Evolutionary conservation across 129 eudicot species (phyloP), one percentile per base, ranked within the genome.

Genomic region (Pseudognaphalium luteoalbum): DNA sequence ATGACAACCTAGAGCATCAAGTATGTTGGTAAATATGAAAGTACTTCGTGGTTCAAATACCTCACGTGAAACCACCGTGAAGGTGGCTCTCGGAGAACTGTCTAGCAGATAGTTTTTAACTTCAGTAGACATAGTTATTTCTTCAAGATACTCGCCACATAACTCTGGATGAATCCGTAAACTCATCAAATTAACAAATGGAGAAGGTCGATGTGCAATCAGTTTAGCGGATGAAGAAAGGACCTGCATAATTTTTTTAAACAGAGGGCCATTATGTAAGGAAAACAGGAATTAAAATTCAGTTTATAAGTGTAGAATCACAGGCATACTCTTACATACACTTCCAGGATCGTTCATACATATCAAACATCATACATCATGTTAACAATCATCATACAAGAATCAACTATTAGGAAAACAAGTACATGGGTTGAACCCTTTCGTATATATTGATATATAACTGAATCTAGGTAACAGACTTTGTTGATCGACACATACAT

Each of bases 51-150:
- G 33, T 12, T 68, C 37, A 58, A 35, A 57, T 73, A 73, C 77
- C 77, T 72, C 76, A 6, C 67, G 56, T 35, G 68, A n/a, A 72
- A 72, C 76, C 68, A 57, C 11, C 58, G 68, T 58, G 15, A 59
- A 73, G 8, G 77, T 35, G 57, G 68, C 77, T 7, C 68, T 16
- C 58, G 77, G 17, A 73, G 77, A 73, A 58, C 22, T 32, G 41
- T 22, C 77, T 21, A 59, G 68, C 58, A 73, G 37, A 58, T 35
- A 58, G 68, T 25, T 56, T 72, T 72, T 73, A 57, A 73, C 57
- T 39, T 58, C 68, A 0, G 10, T 22, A 21, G 39, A 25, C 28
- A 25, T 25, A 25, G 28, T 44, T 21, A 9, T 47, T 54, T 9
- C 33, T 73, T 20, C 30, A 16, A 12, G 37, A 35, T 47, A 15